phyloP scores from a whole-genome alignment of 2,329 filamentous ascomycete species.

The Apiospora phragmitis region DNA sequence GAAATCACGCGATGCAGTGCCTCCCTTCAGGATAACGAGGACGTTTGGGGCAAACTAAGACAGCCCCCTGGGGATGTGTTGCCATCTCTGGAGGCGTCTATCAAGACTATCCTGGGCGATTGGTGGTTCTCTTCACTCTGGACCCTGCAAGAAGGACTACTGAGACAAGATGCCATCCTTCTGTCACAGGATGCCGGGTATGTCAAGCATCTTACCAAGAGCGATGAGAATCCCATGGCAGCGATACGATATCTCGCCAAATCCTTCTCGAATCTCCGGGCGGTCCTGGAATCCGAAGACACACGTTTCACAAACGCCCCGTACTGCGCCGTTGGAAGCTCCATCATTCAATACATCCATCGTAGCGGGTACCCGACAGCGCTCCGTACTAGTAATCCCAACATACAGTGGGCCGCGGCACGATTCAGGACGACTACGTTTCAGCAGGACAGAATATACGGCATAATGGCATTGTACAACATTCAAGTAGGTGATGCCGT shows the following conservation, averaged over 20 bases:
- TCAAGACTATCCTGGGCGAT: not conserved
- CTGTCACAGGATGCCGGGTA: slow-evolving; percentile 6
- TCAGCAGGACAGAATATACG: not conserved
- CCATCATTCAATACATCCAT: not conserved
- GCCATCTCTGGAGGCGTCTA: not conserved
- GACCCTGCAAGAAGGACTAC: slow-evolving; percentile 10
- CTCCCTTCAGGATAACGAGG: no score
- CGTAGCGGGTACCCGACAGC: not conserved
- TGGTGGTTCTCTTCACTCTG: slow-evolving; percentile 13
- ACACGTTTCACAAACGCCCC: not conserved
- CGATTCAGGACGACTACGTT: not conserved
- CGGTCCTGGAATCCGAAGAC: not conserved
- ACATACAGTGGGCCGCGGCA: slow-evolving; percentile 5
- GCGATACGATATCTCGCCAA: not conserved
- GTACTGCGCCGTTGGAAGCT: not conserved
- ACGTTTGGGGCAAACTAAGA: no score
- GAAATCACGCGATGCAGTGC: not conserved
- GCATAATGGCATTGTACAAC: not conserved
- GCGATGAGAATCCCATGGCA: not conserved
- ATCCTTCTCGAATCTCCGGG: not conserved
- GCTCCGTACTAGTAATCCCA: not conserved
- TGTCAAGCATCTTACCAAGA: not conserved
- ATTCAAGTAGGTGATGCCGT: not conserved
- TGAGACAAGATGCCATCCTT: slow-evolving; percentile 10
- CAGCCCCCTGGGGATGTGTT: not conserved